These are phyloP conservation scores for Aspergillus tanneri DNA, from an alignment of 2,329 filamentous ascomycete species.

Conservation along the genomic window DNA sequence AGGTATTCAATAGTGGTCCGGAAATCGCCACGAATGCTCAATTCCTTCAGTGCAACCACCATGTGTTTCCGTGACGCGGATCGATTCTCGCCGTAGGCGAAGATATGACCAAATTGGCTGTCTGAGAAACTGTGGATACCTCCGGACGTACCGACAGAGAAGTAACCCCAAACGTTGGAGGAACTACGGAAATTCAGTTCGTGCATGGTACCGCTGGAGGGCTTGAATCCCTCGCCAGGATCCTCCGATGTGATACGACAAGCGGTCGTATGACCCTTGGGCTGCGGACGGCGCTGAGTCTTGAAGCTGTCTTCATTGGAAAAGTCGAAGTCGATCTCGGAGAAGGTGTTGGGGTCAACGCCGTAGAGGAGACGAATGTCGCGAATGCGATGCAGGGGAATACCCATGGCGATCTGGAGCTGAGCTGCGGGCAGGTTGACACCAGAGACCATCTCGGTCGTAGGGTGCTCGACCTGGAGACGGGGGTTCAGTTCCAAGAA, in stretches of 20 bases:
- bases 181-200: conserved; percentile 98
- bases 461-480: conserved; percentile 99
- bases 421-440: conserved; percentile 96
- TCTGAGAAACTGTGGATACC: conserved; percentile 99
- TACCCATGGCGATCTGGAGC: conserved; percentile 98
- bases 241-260: conserved; percentile 99
- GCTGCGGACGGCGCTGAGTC: conserved; percentile 83
- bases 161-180: conserved; percentile 99
- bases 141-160: conserved; percentile 94
- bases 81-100: conserved; percentile 97
- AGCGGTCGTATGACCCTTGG: conserved; percentile 95
- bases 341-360: conserved; percentile 81
- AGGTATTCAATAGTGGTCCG: conserved; percentile 97
- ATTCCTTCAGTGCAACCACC: conserved; percentile 96
- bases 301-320: conserved; percentile 77
- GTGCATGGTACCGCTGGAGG: conserved; percentile 97
- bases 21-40: conserved; percentile 99
- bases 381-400: conserved; percentile 89
- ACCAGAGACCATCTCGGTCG: conserved; percentile 98
- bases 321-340: conserved; percentile 96
- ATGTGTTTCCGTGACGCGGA: conserved; percentile 97
- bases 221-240: conserved; percentile 98
- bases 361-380: conserved; percentile 97
- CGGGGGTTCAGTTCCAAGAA: conserved; percentile 98
- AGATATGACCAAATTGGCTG: conserved; percentile 98